phyloP scores from a whole-genome alignment of 2,329 filamentous ascomycete species.

The Ascochyta lentis region DNA sequence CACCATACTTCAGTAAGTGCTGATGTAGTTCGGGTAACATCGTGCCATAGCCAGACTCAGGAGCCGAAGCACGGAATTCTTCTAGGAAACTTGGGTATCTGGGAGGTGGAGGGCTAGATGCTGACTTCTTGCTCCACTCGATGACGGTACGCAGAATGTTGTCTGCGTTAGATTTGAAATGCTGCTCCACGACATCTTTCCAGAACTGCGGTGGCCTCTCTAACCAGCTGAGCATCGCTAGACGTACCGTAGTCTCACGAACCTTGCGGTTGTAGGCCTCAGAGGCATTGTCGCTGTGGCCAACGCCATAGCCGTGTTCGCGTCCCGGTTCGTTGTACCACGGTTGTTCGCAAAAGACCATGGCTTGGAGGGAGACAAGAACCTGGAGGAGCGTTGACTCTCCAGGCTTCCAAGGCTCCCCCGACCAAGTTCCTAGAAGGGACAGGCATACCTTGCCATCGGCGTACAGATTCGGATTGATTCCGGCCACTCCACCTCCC shows the following conservation, averaged over 20 bases:
- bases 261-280: constrained; percentile 37
- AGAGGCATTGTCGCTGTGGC: constrained; percentile 12
- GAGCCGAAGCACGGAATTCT: neutral
- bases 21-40: constrained; percentile 1
- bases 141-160: constrained; percentile 32
- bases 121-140: constrained; percentile 24
- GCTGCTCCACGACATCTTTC: constrained; percentile 32
- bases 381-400: constrained; percentile 61
- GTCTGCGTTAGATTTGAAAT: constrained; percentile 35
- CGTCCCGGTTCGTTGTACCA: constrained; percentile 62
- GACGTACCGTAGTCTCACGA: constrained; percentile 35
- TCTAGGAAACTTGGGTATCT: neutral
- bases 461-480: constrained; percentile 62
- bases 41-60: neutral
- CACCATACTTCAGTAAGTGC: constrained; percentile 7
- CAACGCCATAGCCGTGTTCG: constrained; percentile 21
- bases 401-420: constrained; percentile 54
- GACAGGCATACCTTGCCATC: constrained; percentile 51
- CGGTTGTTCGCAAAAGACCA: constrained; percentile 63
- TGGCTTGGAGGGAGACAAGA: constrained; percentile 63
- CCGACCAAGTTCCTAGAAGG: constrained; percentile 50
- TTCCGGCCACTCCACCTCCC: constrained; percentile 46
- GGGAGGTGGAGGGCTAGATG: neutral
- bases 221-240: constrained; percentile 46
- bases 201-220: constrained; percentile 27